These are phyloP conservation scores for Boletus austroedulis DNA, from an alignment of 1,284 basidiomycete genomes.

Conservation along the genomic window DNA sequence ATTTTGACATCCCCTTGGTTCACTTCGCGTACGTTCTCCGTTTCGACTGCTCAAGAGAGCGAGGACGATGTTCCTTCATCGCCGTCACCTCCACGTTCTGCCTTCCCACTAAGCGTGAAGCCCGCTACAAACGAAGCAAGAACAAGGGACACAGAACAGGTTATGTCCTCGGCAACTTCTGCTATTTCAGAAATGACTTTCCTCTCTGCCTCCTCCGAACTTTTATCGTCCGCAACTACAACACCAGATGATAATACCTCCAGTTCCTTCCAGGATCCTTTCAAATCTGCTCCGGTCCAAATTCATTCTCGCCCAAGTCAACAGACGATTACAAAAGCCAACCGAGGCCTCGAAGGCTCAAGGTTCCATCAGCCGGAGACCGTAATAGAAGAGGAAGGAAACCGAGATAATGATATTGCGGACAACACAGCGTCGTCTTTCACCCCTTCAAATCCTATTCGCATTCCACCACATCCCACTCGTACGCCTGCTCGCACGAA, in stretches of 20 bases:
- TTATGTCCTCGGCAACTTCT: conserved; percentile 39
- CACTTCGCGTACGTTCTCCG: conserved; percentile 44
- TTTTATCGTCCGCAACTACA: conserved; percentile 52
- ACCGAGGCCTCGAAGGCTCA: conserved; percentile 11
- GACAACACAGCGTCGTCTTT: conserved; percentile 9
- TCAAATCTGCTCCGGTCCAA: conserved; percentile 25
- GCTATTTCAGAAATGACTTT: conserved; percentile 52
- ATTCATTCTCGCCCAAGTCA: conserved; percentile 53
- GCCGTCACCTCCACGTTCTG: conserved; percentile 27
- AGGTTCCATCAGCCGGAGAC: conserved; percentile 39
- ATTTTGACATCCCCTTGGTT: conserved; percentile 95
- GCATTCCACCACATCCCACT: conserved; percentile 58
- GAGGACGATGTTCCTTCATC: conserved; percentile 25
- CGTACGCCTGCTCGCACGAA: conserved; percentile 95
- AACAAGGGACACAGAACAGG: conserved; percentile 45
- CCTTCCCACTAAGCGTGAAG: conserved; percentile 19
- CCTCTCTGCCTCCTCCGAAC: conserved; percentile 52
- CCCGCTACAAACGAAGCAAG: conserved; percentile 27
- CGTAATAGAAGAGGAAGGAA: conserved; percentile 46
- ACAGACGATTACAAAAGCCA: conserved; percentile 42
- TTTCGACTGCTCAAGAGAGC: conserved; percentile 38
- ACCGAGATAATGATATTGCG: conserved; percentile 3
- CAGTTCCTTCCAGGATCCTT: conserved; percentile 41
- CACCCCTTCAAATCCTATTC: conserved; percentile 29
- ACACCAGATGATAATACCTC: conserved; percentile 49